These are phyloP conservation scores for Termitomyces sp. DNA, from an alignment of 768 basidiomycete species.

Conservation along the genomic window DNA sequence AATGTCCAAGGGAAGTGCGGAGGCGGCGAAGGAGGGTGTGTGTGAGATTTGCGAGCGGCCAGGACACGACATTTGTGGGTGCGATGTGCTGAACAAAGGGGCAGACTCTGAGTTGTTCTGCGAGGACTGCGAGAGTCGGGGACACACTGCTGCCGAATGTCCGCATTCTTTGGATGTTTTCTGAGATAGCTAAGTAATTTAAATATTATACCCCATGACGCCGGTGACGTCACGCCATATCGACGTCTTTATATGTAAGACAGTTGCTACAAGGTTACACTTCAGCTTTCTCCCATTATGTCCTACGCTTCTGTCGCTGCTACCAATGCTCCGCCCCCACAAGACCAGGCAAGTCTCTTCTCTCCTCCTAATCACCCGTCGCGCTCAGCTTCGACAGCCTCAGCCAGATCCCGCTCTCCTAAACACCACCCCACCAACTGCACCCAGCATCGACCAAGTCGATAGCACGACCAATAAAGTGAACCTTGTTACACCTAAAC, in stretches of 20 bases:
- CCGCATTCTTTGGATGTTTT: conserved; percentile 87
- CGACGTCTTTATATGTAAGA: conserved; percentile 3
- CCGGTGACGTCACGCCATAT: conserved; percentile 6
- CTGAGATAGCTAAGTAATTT: conserved; percentile 27
- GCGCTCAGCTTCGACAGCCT: conserved; percentile 33
- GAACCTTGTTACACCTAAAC: conserved; percentile 39
- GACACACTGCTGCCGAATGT: conserved; percentile 72
- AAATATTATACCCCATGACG: conserved; percentile 5
- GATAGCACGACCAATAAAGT: conserved; percentile 48
- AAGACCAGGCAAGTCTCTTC: conserved; percentile 34
- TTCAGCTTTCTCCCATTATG: conserved; percentile 32
- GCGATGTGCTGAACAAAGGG: conserved; percentile 66
- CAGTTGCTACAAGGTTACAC: neutral
- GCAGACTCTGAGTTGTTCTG: conserved; percentile 48
- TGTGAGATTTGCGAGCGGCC: conserved; percentile 87
- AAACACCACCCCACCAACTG: conserved; percentile 39
- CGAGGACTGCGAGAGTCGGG: conserved; percentile 79
- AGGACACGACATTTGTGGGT: conserved; percentile 84
- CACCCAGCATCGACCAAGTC: conserved; percentile 22
- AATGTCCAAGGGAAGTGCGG: conserved; percentile 40
- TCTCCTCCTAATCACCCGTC: neutral
- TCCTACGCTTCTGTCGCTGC: conserved; percentile 70
- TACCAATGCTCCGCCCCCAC: conserved; percentile 45
- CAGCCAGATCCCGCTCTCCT: conserved; percentile 60
- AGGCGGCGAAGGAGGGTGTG: conserved; percentile 30